Conservation (phyloP, 2,329 filamentous ascomycete genomes). For the Diaporthe nobilis region DNA sequence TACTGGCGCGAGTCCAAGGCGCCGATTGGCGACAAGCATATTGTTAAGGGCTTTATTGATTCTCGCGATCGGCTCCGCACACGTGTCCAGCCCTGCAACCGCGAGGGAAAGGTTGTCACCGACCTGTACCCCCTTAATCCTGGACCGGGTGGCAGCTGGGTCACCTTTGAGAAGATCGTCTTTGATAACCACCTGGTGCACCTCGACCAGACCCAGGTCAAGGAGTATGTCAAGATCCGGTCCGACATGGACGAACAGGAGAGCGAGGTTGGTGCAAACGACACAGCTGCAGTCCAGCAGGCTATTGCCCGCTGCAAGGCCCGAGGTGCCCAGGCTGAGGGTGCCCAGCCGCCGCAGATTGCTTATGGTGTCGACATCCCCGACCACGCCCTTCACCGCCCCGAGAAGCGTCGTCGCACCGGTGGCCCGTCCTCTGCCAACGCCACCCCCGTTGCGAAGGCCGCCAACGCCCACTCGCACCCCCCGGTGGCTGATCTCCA, state of each 20-base stretch:
- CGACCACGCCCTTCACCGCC: slow-evolving; percentile 55
- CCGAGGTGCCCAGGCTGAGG: slow-evolving; percentile 59
- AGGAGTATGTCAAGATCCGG: slow-evolving; percentile 73
- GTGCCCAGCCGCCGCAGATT: slow-evolving; percentile 57
- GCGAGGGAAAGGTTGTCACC: slow-evolving; percentile 62
- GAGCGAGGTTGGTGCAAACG: slow-evolving; percentile 55
- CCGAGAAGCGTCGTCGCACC: slow-evolving; percentile 64
- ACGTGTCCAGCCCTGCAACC: slow-evolving; percentile 66
- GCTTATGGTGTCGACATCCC: slow-evolving; percentile 67
- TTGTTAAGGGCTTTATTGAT: slow-evolving; percentile 74
- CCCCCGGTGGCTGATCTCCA: slow-evolving; percentile 57
- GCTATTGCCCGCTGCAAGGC: slow-evolving; percentile 60
- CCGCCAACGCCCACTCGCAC: neutral
- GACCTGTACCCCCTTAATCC: slow-evolving; percentile 65
- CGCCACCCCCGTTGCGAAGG: slow-evolving; percentile 12
- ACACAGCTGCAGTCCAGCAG: slow-evolving; percentile 61
- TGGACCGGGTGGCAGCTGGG: slow-evolving; percentile 74
- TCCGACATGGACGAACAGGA: slow-evolving; percentile 56
- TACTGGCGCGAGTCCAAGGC: slow-evolving; percentile 73
- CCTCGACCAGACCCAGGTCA: slow-evolving; percentile 70
- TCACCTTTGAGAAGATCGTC: slow-evolving; percentile 72
- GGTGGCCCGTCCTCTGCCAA: slow-evolving; percentile 44
- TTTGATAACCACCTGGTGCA: slow-evolving; percentile 70
- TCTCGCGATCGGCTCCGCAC: slow-evolving; percentile 72
- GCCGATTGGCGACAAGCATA: slow-evolving; percentile 66